Evolutionary conservation across 371 early-diverging fungal species (phyloP).

Genomic region (Smittium culicis): DNA sequence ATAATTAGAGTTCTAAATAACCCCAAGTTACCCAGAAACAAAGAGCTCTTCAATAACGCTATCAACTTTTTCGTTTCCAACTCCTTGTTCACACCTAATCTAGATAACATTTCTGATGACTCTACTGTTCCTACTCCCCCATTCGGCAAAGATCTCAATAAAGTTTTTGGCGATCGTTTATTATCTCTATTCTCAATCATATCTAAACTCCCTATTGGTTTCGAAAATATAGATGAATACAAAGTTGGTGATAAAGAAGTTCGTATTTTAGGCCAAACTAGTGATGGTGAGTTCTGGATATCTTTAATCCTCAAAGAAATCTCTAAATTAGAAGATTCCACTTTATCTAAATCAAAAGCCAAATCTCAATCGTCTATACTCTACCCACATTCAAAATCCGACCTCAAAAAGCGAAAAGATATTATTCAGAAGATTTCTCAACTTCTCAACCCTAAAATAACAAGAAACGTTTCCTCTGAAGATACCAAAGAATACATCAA

Average conservation of each 20-base stretch:
- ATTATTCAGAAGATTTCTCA: not conserved
- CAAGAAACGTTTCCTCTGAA: not conserved
- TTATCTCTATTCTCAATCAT: not conserved
- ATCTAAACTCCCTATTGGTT: not conserved
- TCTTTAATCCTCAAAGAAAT: not conserved
- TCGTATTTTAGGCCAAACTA: not conserved
- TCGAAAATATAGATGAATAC: not conserved
- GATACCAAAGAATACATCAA: not conserved
- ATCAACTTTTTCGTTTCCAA: slow-evolving; percentile 51
- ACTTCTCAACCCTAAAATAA: not conserved
- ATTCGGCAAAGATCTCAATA: not conserved
- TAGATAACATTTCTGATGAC: not conserved
- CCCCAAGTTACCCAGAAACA: slow-evolving; percentile 52
- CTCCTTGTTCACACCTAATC: slow-evolving; percentile 40
- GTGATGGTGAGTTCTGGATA: slow-evolving; percentile 2
- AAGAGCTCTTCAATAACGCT: slow-evolving; percentile 47
- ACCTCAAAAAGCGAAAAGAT: not conserved
- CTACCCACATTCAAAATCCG: not conserved
- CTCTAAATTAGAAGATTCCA: not conserved
- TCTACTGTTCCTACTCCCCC: not conserved
- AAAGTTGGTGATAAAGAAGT: slow-evolving; percentile 7
- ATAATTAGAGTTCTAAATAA: slow-evolving; percentile 58
- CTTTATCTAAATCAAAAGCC: not conserved
- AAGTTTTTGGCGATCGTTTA: not conserved
- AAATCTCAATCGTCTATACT: not conserved